phyloP scores from a whole-genome alignment of 2,329 filamentous ascomycete genomes.

The Sporothrix dimorphospora region DNA sequence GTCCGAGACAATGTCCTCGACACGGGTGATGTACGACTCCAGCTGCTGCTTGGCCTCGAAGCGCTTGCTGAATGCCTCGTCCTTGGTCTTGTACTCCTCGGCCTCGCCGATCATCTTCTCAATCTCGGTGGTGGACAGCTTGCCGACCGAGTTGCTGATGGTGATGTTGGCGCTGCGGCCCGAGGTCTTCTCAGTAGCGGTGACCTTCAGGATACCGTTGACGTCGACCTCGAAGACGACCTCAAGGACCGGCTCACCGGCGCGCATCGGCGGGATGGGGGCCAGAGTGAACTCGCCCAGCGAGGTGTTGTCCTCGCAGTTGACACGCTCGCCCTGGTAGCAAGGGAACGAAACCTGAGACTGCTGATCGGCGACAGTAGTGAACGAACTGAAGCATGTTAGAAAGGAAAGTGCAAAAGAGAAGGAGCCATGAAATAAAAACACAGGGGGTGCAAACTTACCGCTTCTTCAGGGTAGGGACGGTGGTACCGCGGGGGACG shows the following conservation, averaged over 20 bases:
- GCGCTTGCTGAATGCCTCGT: constrained; percentile 98
- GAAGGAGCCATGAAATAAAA: background rate
- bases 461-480: constrained; percentile 80
- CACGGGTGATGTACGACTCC: constrained; percentile 97
- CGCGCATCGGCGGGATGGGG: constrained; percentile 84
- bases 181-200: constrained; percentile 97
- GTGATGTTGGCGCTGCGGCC: constrained; percentile 99
- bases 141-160: constrained; percentile 99
- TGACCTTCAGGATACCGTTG: constrained; percentile 99
- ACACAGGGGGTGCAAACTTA: constrained; percentile 35
- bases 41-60: constrained; percentile 99
- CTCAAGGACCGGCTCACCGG: constrained; percentile 95
- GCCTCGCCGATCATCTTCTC: constrained; percentile 98
- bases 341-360: constrained; percentile 89
- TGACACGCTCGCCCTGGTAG: constrained; percentile 94
- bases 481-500: constrained; percentile 76
- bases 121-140: constrained; percentile 91
- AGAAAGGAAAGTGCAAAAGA: background rate
- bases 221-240: constrained; percentile 99
- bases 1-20: constrained; percentile 98
- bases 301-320: constrained; percentile 98
- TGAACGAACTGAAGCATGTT: constrained; percentile 64
- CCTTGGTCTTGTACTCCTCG: constrained; percentile 97
- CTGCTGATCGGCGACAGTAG: constrained; percentile 78
- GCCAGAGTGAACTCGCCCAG: constrained; percentile 96